These are phyloP conservation scores for Pyrenochaeta sp. DNA, from an alignment of 2,329 filamentous ascomycete genomes.

Conservation along the genomic window DNA sequence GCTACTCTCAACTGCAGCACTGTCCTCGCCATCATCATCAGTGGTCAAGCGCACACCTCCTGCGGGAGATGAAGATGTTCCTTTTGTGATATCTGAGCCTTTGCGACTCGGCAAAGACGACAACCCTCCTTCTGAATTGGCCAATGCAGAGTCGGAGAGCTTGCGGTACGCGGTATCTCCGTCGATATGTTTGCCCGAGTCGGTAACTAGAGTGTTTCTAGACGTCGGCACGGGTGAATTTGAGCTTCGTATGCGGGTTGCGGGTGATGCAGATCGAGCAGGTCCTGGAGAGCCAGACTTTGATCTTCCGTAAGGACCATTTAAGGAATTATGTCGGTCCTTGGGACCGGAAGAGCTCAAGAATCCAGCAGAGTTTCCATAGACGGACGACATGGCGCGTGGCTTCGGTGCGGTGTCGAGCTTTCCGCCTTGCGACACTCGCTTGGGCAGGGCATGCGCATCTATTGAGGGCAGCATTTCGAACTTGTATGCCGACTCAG, in stretches of 20 bases:
- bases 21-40: conserved; percentile 60
- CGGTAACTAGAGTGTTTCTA: conserved; percentile 59
- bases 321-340: conserved; percentile 50
- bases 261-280: conserved; percentile 47
- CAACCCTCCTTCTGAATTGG: conserved; percentile 68
- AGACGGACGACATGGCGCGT: conserved; percentile 56
- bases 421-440: conserved; percentile 53
- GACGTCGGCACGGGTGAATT: conserved; percentile 52
- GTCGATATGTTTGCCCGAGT: conserved; percentile 69
- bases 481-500: conserved; percentile 54
- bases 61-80: conserved; percentile 54
- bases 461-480: conserved; percentile 56
- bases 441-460: conserved; percentile 50
- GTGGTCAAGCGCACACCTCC: conserved; percentile 62
- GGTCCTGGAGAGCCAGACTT: conserved; percentile 52
- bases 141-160: conserved; percentile 74
- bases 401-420: conserved; percentile 43
- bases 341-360: conserved; percentile 26
- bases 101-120: conserved; percentile 64
- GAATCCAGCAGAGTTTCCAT: conserved; percentile 36
- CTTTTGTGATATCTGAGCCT: conserved; percentile 46
- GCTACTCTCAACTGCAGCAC: conserved; percentile 69
- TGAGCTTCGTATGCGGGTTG: conserved; percentile 54
- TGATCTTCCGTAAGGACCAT: conserved; percentile 45
- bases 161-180: conserved; percentile 73